A percentile compares a stretch with the other conserved stretches of the same genome.
phyloP scores from a whole-genome alignment of 306 rosid species.

The Astragalus membranaceus region DNA sequence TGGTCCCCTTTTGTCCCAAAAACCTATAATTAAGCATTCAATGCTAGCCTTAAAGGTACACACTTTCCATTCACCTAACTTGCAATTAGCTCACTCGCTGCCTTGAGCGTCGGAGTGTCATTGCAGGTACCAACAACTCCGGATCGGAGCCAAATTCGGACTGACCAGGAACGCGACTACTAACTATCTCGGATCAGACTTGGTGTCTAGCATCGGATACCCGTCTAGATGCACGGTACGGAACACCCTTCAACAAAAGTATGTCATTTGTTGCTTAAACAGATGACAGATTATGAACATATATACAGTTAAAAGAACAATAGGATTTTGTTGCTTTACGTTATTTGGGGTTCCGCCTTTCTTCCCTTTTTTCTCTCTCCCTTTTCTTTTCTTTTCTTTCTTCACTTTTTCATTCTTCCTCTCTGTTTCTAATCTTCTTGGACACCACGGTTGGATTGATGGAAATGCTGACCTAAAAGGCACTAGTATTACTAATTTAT shows the following conservation, averaged over 20 bases:
- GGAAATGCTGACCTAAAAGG: constrained; percentile 33
- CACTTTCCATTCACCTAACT: too few species aligned
- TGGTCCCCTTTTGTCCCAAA: too few species aligned
- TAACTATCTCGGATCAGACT: too few species aligned
- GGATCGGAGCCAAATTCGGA: too few species aligned
- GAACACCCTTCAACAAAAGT: constrained; percentile 28
- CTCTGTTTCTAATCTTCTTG: constrained; percentile 10
- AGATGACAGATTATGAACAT: constrained; percentile 29
- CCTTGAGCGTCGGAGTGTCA: too few species aligned
- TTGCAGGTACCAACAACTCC: too few species aligned
- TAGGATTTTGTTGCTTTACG: constrained; percentile 26
- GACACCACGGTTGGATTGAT: constrained; percentile 10
- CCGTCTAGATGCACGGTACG: too few species aligned
- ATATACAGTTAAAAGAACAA: constrained; percentile 14
- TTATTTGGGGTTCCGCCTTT: constrained; percentile 30
- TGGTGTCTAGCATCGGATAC: too few species aligned
- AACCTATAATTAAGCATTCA: too few species aligned
- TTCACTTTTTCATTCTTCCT: not conserved
- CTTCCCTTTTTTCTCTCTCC: not conserved
- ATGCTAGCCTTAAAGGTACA: too few species aligned
- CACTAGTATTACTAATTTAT: constrained; percentile 12
- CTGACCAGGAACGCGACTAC: too few species aligned
- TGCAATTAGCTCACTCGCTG: too few species aligned
- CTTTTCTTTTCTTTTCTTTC: not conserved
- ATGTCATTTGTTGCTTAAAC: constrained; percentile 36